These are phyloP conservation scores for Rhizoctonia solani DNA, from an alignment of 1,284 basidiomycete genomes.

Conservation along the genomic window DNA sequence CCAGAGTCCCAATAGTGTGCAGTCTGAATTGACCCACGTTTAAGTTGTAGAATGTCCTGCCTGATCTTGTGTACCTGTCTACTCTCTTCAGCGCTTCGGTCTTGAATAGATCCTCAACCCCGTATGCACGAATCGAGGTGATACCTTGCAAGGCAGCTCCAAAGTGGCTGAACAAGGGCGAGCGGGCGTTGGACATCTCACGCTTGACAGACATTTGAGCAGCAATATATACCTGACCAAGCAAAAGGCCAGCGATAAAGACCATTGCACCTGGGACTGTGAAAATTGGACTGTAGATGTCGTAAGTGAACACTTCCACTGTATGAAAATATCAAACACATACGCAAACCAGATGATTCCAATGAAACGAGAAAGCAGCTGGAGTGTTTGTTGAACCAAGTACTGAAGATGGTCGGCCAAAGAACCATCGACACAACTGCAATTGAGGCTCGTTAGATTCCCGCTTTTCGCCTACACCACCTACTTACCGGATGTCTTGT, in stretches of 20 bases:
- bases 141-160: conserved; percentile 5
- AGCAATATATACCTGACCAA: conserved; percentile 61
- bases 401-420: conserved; percentile 39
- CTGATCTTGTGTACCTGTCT: conserved; percentile 38
- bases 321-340: not conserved
- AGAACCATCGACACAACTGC: conserved; percentile 24
- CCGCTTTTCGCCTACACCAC: conserved; percentile 41
- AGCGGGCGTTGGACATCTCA: conserved; percentile 69
- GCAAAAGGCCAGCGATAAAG: conserved; percentile 49
- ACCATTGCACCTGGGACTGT: conserved; percentile 51
- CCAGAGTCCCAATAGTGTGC: not conserved
- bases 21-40: conserved; percentile 11
- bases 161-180: conserved; percentile 56
- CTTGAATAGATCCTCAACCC: conserved; percentile 38
- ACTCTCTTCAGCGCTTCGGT: conserved; percentile 36
- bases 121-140: conserved; percentile 46
- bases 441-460: conserved; percentile 31
- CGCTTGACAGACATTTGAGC: conserved; percentile 76
- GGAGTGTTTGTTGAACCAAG: conserved; percentile 46
- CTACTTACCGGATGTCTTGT: conserved; percentile 48
- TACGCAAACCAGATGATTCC: conserved; percentile 48
- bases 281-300: conserved; percentile 42
- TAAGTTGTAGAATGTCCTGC: conserved; percentile 37
- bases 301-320: not conserved
- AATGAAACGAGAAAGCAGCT: conserved; percentile 47